Percentiles rank a stretch among this genome's conserved stretches.
These are phyloP conservation scores for Pyrenochaeta sp. DNA, from an alignment of 2,329 filamentous ascomycete species.

Conservation along the genomic window DNA sequence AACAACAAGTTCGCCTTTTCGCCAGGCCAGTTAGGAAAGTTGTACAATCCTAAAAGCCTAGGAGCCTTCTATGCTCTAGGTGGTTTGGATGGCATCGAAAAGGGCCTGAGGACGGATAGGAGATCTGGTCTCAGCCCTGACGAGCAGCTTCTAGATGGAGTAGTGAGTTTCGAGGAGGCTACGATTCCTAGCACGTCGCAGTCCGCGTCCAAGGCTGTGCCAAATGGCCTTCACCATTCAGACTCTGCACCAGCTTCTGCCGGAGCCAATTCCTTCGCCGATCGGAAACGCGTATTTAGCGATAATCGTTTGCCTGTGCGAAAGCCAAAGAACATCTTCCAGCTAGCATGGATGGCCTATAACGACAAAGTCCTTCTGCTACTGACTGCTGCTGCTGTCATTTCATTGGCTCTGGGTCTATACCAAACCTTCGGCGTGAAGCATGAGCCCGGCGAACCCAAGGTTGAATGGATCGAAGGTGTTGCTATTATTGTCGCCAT, in stretches of 20 bases:
- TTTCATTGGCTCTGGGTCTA: conserved; percentile 76
- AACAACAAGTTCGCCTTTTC: conserved; percentile 84
- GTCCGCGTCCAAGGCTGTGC: conserved; percentile 24
- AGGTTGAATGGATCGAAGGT: conserved; percentile 82
- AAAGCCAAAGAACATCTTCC: conserved; percentile 72
- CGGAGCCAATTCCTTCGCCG: conserved; percentile 55
- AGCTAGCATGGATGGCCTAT: conserved; percentile 81
- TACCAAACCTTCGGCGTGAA: conserved; percentile 72
- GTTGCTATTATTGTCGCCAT: conserved; percentile 81
- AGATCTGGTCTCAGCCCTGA: conserved; percentile 73
- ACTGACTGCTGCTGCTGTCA: conserved; percentile 67
- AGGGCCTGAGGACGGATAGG: conserved; percentile 72
- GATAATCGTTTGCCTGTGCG: conserved; percentile 74
- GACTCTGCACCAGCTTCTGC: conserved; percentile 34
- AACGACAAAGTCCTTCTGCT: conserved; percentile 75
- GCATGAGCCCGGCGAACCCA: conserved; percentile 60
- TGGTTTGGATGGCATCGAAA: conserved; percentile 75
- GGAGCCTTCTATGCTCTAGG: conserved; percentile 78
- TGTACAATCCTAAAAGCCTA: conserved; percentile 81
- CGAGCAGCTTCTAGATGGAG: conserved; percentile 69
- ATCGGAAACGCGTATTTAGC: conserved; percentile 74
- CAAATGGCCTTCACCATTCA: conserved; percentile 14
- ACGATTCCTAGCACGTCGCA: conserved; percentile 38
- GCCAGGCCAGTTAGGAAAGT: conserved; percentile 80
- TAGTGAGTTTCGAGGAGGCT: conserved; percentile 73